A percentile compares a stretch with the other conserved stretches of the same genome.
phyloP scores from a whole-genome alignment of 2,329 filamentous ascomycete species.

The Aspergillus neoniger region DNA sequence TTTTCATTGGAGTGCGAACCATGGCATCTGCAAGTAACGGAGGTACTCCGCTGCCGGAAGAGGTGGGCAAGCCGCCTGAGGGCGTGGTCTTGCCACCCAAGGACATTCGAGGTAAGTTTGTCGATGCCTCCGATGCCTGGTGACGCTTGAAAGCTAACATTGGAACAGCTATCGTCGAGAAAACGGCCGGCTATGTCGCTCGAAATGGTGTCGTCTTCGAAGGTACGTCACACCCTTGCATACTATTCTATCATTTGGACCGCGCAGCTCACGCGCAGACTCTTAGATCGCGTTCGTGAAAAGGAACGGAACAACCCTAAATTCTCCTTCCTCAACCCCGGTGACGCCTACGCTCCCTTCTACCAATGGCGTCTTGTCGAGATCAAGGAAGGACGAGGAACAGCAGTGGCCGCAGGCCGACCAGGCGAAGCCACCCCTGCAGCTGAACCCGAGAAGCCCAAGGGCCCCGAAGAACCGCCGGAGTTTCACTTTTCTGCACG shows the following conservation, averaged over 20 bases:
- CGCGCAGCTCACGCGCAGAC: conserved; percentile 1
- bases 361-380: conserved; percentile 90
- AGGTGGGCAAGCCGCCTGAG: conserved; percentile 74
- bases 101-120: conserved; percentile 67
- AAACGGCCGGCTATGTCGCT: conserved; percentile 89
- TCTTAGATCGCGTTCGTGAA: conserved; percentile 71
- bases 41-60: conserved; percentile 46
- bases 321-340: conserved; percentile 79
- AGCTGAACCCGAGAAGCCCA: conserved; percentile 64
- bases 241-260: not conserved
- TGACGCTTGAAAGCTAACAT: conserved; percentile 26
- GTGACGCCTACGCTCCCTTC: conserved; percentile 83
- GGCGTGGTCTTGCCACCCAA: conserved; percentile 83
- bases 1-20: conserved; percentile 12
- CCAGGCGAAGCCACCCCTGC: conserved; percentile 61
- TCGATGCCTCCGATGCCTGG: not conserved
- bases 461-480: conserved; percentile 80
- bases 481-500: conserved; percentile 92
- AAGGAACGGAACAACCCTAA: conserved; percentile 85
- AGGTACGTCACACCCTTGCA: conserved; percentile 37
- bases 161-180: conserved; percentile 71
- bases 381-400: conserved; percentile 80
- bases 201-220: conserved; percentile 69
- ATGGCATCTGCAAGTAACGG: conserved; percentile 48
- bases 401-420: conserved; percentile 73